Evolutionary conservation across 2,329 filamentous ascomycete species (phyloP), one percentile per base, ranked within the genome.

Genomic region (Ophiostoma tasmaniense): DNA sequence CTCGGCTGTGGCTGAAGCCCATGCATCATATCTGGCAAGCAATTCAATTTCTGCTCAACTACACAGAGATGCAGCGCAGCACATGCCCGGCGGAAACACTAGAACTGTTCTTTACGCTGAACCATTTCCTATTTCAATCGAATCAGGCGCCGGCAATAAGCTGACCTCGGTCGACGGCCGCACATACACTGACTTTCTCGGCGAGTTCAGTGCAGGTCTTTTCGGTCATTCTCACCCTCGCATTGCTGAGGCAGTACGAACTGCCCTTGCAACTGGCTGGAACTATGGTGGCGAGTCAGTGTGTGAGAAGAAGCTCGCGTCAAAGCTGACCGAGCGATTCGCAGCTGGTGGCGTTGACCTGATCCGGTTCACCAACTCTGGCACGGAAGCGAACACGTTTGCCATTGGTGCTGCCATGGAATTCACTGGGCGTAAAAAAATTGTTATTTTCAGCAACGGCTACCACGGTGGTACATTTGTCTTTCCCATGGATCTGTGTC

Each of bases 301-400:
- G 13, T 77, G 82, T 59, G 87, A 90, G 75, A 76, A 78, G 14
- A 72, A 79, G 14, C 78, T 87, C n/a, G 87, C 86, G 0, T 74
- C 75, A 14, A 74, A 81, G 30, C 73, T 89, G n/a, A 82, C 80
- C 65, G 72, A 76, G n/a, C 80, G 87, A 1, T 88, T 89, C 70
- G 62, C 67, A 0, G 39, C 59, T 35, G 67, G 59, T 10, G 74
- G 77, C 0, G 75, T 88, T 7, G 85, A 88, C 7, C 79, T 80
- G 6, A 76, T 89, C 2, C 80, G 87, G 0, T 89, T 89, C 75
- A 83, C 83, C 42, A 89, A 89, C 76, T 88, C 85, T 0, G 87
- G 87, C 1, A 90, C 87, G 0, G 87, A 89, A 76, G 85, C 86
- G 5, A 89, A 86, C 66, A 78, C 84, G 2, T 82, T 85, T 74